A percentile compares a stretch with the other conserved stretches of the same genome.
Evolutionary conservation across 2,329 filamentous ascomycete species (phyloP).

Genomic region (Pyrenophora seminiperda): DNA sequence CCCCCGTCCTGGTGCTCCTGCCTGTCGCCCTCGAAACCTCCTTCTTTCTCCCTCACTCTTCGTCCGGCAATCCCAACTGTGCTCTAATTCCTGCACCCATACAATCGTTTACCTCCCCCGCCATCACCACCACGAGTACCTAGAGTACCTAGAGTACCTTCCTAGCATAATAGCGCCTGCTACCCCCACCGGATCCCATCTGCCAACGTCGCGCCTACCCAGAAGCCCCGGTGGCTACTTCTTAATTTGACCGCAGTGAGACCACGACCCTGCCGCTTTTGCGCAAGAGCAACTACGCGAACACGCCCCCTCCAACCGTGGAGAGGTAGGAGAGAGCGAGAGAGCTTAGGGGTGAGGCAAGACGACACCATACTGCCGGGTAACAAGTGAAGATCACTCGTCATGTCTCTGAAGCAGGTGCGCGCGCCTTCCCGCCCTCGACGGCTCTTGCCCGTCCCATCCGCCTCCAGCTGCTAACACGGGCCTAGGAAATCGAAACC

Average conservation of each 20-base stretch:
- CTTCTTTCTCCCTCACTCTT: conserved; percentile 12
- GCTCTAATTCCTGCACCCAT: conserved; percentile 30
- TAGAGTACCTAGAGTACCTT: conserved; percentile 14
- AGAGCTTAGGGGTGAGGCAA: conserved; percentile 36
- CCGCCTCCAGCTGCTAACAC: conserved; percentile 34
- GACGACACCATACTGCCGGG: conserved; percentile 51
- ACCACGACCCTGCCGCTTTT: conserved; percentile 21
- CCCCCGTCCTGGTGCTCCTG: conserved; percentile 33
- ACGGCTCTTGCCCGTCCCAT: conserved; percentile 7
- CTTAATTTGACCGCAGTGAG: conserved; percentile 17
- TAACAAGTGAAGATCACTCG: conserved; percentile 44
- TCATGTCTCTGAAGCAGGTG: conserved; percentile 59
- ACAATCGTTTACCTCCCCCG: conserved; percentile 24
- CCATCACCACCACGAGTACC: conserved; percentile 6
- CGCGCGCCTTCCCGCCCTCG: conserved; percentile 17
- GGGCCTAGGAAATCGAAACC: conserved; percentile 88
- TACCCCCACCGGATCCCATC: conserved; percentile 16
- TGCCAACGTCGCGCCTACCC: conserved; percentile 21
- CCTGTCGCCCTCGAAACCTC: conserved; percentile 37
- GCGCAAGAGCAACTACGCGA: conserved; percentile 25
- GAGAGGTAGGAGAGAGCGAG: conserved; percentile 29
- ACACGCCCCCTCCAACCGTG: conserved; percentile 29
- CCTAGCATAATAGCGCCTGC: conserved; percentile 24
- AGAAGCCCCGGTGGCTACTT: conserved; percentile 42
- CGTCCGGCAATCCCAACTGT: conserved; percentile 27